These are phyloP conservation scores for Hermanozyma aechmeae DNA, from an alignment of 805 yeast genomes.

Conservation along the genomic window DNA sequence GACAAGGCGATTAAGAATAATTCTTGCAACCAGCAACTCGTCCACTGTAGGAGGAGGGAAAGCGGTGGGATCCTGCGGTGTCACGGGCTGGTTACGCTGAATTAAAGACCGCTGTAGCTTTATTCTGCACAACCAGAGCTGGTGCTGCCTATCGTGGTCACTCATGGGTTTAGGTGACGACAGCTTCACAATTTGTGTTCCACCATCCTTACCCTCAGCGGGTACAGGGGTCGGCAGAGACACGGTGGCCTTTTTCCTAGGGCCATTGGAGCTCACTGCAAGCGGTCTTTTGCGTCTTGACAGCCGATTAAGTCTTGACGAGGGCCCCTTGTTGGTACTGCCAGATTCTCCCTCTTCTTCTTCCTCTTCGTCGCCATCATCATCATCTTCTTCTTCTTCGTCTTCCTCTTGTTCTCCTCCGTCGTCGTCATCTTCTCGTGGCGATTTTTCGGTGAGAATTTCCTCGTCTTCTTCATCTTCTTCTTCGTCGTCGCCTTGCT, in stretches of 20 bases:
- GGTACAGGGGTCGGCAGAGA: too few relatives aligned
- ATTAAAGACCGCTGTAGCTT: conserved; percentile 40
- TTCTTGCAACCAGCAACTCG: conserved; percentile 32
- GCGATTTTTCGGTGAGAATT: not conserved
- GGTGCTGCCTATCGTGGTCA: conserved; percentile 34
- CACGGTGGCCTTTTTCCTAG: too few relatives aligned
- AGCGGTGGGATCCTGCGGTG: conserved; percentile 25
- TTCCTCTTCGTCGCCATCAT: conserved; percentile 1
- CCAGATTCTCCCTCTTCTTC: too few relatives aligned
- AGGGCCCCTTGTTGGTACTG: too few relatives aligned
- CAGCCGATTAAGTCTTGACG: too few relatives aligned
- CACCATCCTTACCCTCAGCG: too few relatives aligned
- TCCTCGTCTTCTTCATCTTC: conserved; percentile 16
- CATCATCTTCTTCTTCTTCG: not conserved
- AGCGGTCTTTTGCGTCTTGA: too few relatives aligned
- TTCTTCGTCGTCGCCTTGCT: conserved; percentile 3
- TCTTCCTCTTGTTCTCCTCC: conserved; percentile 1
- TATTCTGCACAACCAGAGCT: conserved; percentile 39
- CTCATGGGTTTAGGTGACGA: conserved; percentile 11
- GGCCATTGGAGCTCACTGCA: too few relatives aligned
- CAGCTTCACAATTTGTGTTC: too few relatives aligned
- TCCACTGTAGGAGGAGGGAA: conserved; percentile 34
- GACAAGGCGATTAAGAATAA: conserved; percentile 30
- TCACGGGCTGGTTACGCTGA: conserved; percentile 33
- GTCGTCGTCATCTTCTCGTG: not conserved